Conservation (phyloP, 495 filamentous ascomycete species). For the Penicillium pulvis region DNA sequence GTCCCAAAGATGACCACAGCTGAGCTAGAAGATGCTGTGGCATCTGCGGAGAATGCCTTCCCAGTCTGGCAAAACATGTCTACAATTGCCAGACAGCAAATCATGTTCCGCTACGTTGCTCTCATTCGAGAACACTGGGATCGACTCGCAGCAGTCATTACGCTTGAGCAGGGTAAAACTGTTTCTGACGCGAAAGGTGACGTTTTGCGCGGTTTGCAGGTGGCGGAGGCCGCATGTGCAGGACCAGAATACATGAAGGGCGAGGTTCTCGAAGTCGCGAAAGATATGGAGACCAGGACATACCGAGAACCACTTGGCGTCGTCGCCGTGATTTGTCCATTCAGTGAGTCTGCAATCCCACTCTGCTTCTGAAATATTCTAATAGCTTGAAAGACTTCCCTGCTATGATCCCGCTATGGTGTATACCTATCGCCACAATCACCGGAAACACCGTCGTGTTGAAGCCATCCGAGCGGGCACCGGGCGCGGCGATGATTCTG, state of each 20-base stretch:
- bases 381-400: constrained; percentile 62
- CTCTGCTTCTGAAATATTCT: not conserved
- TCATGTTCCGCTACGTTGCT: constrained; percentile 13
- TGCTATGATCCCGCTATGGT: constrained; percentile 93
- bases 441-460: constrained; percentile 86
- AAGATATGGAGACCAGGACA: constrained; percentile 90
- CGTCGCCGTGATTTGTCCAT: constrained; percentile 88
- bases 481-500: constrained; percentile 87
- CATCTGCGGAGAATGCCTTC: constrained; percentile 12
- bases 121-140: constrained; percentile 16
- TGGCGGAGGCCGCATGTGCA: constrained; percentile 12
- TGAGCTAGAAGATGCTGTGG: constrained; percentile 6
- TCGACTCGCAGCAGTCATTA: constrained; percentile 11
- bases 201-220: constrained; percentile 13
- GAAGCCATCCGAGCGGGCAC: constrained; percentile 90
- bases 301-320: constrained; percentile 87
- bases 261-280: constrained; percentile 71
- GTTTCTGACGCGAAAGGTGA: constrained; percentile 15
- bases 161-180: constrained; percentile 17
- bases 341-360: constrained; percentile 43
- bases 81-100: constrained; percentile 12
- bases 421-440: constrained; percentile 82
- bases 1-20: constrained; percentile 11
- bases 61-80: constrained; percentile 9
- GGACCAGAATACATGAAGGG: constrained; percentile 14